Evolutionary conservation across 2,329 filamentous ascomycete genomes (phyloP), one percentile per base, ranked within the genome.

Genomic region (Hypoxylon sp.): DNA sequence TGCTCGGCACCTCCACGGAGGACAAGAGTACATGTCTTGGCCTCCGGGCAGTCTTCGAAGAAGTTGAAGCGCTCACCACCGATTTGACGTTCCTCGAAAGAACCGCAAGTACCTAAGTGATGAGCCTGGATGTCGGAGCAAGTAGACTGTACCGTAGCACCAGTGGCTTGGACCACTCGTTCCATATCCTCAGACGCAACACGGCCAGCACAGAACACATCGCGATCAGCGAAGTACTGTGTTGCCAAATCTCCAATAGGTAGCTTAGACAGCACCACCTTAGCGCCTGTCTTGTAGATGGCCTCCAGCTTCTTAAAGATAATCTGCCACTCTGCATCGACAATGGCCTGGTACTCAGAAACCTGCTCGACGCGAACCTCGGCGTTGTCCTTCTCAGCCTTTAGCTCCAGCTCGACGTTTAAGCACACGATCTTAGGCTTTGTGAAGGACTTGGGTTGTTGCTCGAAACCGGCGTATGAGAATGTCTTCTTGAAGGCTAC

Each of bases 401-500:
- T 99, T 64, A 99, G 81, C 78, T 99, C 94, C 56, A 99, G 82
- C 76, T 99, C 94, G 64, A 99, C 94, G 72, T 97, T 99, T 64
- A 99, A 78, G 75, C 93, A 97, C 55, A 97, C 90, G 63, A 99
- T 96, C 80, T 95, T 96, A 55, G 94, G 94, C 75, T 96, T 84
- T 70, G 82, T 86, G 80, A 99, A 97, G 5, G 84, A 87, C 77
- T 99, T 99, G 62, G 94, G 94, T 77, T 99, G 94, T 77, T 99
- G 94, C 77, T 99, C 94, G 76, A 99, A 99, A 69, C 94, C 94
- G 64, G 94, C 94, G 71, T 99, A 99, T 41, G 93, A 92, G 74
- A 99, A 99, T 4, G 94, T 99, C 84, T 99, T 99, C 81, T 97
- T 97, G 82, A 99, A 99, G 25, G 94, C 93, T 57, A 99, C 94